Percentiles rank a stretch among this genome's conserved stretches.
Conservation (phyloP, 2,329 filamentous ascomycete species). For the Colletotrichum shisoi region DNA sequence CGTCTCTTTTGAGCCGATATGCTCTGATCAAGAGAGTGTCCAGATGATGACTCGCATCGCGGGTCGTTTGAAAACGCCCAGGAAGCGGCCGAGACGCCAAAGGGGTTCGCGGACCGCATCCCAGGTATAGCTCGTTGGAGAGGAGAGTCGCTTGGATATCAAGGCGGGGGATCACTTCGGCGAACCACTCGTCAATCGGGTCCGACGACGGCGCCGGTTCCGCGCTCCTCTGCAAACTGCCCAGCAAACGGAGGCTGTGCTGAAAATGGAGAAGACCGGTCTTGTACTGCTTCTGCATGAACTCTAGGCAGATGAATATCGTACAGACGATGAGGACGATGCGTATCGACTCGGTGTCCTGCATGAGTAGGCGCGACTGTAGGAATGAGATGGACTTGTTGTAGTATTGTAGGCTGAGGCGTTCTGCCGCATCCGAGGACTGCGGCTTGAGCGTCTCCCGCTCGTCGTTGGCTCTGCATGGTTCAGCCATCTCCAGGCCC, state of each 20-base stretch:
- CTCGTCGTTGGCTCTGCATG: slow-evolving; percentile 47
- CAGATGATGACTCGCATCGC: slow-evolving; percentile 27
- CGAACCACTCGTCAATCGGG: slow-evolving; percentile 53
- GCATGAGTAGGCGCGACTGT: slow-evolving; percentile 46
- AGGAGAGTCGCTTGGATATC: slow-evolving; percentile 45
- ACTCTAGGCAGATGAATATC: slow-evolving; percentile 49
- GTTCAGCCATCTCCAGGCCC: not conserved
- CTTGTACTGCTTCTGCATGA: slow-evolving; percentile 49
- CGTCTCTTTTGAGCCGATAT: not conserved
- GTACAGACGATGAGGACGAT: slow-evolving; percentile 52
- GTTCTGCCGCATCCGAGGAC: slow-evolving; percentile 32
- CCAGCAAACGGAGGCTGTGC: slow-evolving; percentile 48
- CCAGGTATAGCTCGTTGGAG: not conserved
- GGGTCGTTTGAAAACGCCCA: slow-evolving; percentile 5
- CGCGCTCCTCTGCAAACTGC: slow-evolving; percentile 46
- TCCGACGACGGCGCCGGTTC: not conserved
- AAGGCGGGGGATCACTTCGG: slow-evolving; percentile 51
- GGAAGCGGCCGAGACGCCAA: not conserved
- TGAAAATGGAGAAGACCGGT: slow-evolving; percentile 53
- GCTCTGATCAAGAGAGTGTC: slow-evolving; percentile 11
- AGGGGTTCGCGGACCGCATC: not conserved
- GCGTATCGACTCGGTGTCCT: slow-evolving; percentile 46
- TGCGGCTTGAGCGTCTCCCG: slow-evolving; percentile 33
- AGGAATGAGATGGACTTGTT: slow-evolving; percentile 50
- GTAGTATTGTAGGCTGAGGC: slow-evolving; percentile 48